A percentile compares a stretch with the other conserved stretches of the same genome.
phyloP scores from a whole-genome alignment of 1,139 yeast species.

The Tardiomyces blankii region DNA sequence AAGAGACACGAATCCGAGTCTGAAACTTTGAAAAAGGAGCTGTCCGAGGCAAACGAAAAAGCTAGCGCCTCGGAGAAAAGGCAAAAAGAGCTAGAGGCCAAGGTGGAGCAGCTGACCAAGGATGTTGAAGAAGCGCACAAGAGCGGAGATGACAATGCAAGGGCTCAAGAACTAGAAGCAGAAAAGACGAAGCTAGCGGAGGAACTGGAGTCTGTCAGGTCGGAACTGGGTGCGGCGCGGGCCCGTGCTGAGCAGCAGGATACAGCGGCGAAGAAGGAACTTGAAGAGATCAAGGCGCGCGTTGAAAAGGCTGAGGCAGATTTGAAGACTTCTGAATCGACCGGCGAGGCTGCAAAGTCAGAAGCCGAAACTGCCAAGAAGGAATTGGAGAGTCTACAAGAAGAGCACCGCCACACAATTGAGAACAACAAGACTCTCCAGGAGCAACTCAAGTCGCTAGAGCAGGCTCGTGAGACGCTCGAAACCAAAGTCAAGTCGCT shows the following conservation, averaged over 20 bases:
- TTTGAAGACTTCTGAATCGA: background rate
- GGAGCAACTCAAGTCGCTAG: background rate
- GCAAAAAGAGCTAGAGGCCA: background rate
- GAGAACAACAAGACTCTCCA: background rate
- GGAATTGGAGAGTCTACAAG: background rate
- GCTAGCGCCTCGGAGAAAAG: slow-evolving; percentile 2
- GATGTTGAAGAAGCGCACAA: background rate
- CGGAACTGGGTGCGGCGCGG: background rate
- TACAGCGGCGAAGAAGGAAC: background rate
- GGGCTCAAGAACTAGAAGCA: background rate
- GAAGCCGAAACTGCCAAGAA: background rate
- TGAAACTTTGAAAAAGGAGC: slow-evolving; percentile 16
- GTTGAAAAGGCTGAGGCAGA: slow-evolving; percentile 1
- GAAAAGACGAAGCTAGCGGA: background rate
- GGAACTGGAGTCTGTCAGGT: background rate
- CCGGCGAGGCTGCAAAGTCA: background rate
- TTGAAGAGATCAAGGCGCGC: background rate
- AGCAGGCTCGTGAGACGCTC: background rate
- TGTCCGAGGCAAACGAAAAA: slow-evolving; percentile 3
- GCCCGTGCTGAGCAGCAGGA: background rate
- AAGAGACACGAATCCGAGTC: slow-evolving; percentile 9
- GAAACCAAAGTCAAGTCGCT: background rate
- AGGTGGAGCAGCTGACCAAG: slow-evolving; percentile 2
- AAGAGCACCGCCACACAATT: background rate
- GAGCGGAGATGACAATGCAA: background rate